Percentiles rank a stretch among this genome's conserved stretches.
Evolutionary conservation across 2,329 filamentous ascomycete species (phyloP).

Genomic region (Chaetomium sp.): DNA sequence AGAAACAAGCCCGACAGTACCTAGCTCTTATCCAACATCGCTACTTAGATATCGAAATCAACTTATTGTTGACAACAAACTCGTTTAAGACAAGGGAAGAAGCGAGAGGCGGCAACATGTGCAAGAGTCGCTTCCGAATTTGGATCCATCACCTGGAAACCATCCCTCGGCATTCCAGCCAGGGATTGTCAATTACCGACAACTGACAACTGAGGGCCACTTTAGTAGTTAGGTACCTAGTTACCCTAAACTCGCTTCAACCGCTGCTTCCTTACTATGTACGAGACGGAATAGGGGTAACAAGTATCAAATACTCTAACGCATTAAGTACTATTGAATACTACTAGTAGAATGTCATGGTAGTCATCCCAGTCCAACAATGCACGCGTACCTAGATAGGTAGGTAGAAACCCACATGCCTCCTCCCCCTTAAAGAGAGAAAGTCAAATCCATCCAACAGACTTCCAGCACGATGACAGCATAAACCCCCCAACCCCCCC

Average conservation of each 20-base stretch:
- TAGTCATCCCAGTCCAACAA: neutral
- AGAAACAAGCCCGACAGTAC: neutral
- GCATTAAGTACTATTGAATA: conserved; percentile 6
- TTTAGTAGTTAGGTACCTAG: neutral
- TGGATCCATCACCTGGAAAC: neutral
- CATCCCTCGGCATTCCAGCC: neutral
- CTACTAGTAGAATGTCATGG: neutral
- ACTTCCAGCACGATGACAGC: neutral
- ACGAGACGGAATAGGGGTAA: neutral
- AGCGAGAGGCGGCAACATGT: neutral
- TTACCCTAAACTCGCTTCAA: neutral
- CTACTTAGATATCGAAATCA: neutral
- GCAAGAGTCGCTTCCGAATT: neutral
- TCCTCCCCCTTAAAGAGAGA: neutral
- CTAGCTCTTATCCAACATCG: neutral
- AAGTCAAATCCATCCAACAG: neutral
- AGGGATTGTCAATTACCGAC: neutral
- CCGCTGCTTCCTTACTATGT: neutral
- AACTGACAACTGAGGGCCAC: neutral
- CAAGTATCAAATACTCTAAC: neutral
- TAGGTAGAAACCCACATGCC: neutral
- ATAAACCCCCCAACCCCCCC: too few relatives aligned
- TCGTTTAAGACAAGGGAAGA: neutral
- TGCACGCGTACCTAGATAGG: neutral
- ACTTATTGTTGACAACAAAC: neutral